Evolutionary conservation across 768 basidiomycete genomes (phyloP), one percentile per base, ranked within the genome.

Genomic region (Naematelia aurantialba): DNA sequence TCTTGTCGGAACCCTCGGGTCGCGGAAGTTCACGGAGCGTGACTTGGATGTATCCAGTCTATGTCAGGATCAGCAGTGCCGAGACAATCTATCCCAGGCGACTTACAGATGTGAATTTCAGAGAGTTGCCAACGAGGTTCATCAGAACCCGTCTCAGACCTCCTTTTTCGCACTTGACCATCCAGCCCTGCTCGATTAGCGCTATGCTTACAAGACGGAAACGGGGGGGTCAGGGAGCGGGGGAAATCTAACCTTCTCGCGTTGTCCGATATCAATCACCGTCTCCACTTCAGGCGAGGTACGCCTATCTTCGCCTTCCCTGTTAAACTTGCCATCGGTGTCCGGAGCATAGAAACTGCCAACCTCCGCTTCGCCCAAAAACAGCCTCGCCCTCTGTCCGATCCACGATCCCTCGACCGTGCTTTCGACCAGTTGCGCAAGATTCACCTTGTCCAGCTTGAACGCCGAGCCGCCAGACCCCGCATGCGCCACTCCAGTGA

Each of bases 41-140:
- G 55, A 96, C 86, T 69, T 92, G 91, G 29, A 97, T 85, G 75
- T 84, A 93, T 24, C 93, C 93, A 69, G 86, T 82, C 87, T 92
- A 60, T 12, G 29, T 52, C 22, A 58, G 55, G 17, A 50, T 26
- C 50, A 52, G 53, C 25, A n/a, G 2, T 31, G 48, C n/a, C 27
- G 21, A 47, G 46, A 19, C n/a, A 24, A 3, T 12, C 12, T 14
- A 4, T 8, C 11, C 1, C 17, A 34, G 19, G 30, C 22, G 30
- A 58, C 85, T 27, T 69, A 89, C 89, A 45, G 83, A 81, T 27
- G 91, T 94, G 75, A 96, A 96, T 76, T 97, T 94, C 54, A 93
- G 79, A 67, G 89, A 90, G 76, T 94, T 96, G 14, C 91, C 90
- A 66, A 96, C 90, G 34, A 97, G 77, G 73, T 97, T 97, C 90